Evolutionary conservation across 176 grass and related monocot genomes (phyloP).

Genomic region (Echinochloa phyllopogon): DNA sequence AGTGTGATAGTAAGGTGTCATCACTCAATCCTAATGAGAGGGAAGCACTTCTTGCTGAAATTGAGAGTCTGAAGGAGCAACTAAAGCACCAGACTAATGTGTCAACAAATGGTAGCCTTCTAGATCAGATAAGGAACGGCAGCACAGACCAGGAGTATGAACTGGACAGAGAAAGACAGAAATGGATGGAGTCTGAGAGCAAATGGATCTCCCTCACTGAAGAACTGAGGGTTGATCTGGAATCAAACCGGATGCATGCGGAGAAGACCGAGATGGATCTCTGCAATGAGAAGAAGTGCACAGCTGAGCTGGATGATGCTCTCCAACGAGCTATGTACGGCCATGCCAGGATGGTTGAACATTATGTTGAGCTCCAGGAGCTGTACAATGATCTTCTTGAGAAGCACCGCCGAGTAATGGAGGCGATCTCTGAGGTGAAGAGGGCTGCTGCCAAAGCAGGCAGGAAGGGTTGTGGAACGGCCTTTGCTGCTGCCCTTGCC

Average conservation of each 20-base stretch:
- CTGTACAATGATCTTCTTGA: constrained; percentile 78
- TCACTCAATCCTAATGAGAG: constrained; percentile 41
- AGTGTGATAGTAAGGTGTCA: constrained; percentile 29
- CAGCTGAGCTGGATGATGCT: constrained; percentile 85
- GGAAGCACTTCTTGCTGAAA: constrained; percentile 55
- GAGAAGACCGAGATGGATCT: constrained; percentile 85
- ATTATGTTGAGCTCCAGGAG: constrained; percentile 95
- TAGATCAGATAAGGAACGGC: constrained; percentile 81
- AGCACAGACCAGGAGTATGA: constrained; percentile 55
- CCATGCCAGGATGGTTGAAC: constrained; percentile 85
- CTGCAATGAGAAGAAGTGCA: constrained; percentile 80
- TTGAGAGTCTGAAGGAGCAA: constrained; percentile 60
- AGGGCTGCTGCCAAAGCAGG: constrained; percentile 83
- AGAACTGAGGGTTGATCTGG: constrained; percentile 84
- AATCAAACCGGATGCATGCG: constrained; percentile 75
- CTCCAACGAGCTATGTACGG: constrained; percentile 79
- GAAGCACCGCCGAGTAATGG: constrained; percentile 81
- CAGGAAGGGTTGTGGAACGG: constrained; percentile 75
- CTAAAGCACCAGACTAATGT: constrained; percentile 39
- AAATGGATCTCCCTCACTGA: constrained; percentile 94
- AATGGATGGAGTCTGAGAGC: constrained; percentile 95
- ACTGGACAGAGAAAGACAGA: constrained; percentile 81
- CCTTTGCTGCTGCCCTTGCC: constrained; percentile 89
- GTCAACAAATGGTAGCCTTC: constrained; percentile 59
- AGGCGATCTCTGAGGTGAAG: constrained; percentile 84